Base-by-base conservation (phyloP, 225 moss, liverwort and hornwort genomes). In the Sphagnum contortum region DNA sequence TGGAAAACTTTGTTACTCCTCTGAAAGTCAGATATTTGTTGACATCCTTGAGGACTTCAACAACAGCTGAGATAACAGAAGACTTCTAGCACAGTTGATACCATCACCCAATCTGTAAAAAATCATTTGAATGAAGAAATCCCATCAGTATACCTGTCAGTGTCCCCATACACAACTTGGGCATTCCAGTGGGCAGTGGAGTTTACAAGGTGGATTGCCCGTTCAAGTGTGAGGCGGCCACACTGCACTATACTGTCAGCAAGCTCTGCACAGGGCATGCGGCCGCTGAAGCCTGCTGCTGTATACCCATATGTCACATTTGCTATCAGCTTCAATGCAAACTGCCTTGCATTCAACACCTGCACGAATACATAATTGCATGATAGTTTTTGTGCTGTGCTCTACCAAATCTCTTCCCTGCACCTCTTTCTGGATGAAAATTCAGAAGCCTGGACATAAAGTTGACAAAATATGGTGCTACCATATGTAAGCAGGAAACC, bases 261-360 rank as follows among this genome's bases (percentile, higher is more conserved):
- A 69, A 93, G 87, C 81, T 98, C 98, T 69, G 98, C 93, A 72
- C 85, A 98, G 66, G 98, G 98, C 98, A 98, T 98, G 46, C 98
- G 93, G 49, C 98, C 98, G 73, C 98, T 98, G 63, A 93, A 98
- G 52, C 98, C 98, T 3, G 98, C 98, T 60, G 98, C 98, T 13
- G 98, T 91, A 74, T 98, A 98, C 10, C 98, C 98, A 52, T 98
- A 98, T n/a, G 98, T 98, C 70, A 98, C 98, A 75, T 98, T 98
- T 46, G 98, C 93, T 69, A 98, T 98, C 72, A 98, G 76, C 81
- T 98, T 98, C 72, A 98, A 68, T 2, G 98, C 98, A 58, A 98
- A 98, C 57, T 98, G 98, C 73, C 98, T 81, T 56, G 98, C 89
- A 76, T 98, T 93, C 65, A 93, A 64, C 11, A 98, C 89, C 93